Evolutionary conservation across 2,329 filamentous ascomycete genomes (phyloP).

Genomic region (Aspergillus ochraceoroseus): DNA sequence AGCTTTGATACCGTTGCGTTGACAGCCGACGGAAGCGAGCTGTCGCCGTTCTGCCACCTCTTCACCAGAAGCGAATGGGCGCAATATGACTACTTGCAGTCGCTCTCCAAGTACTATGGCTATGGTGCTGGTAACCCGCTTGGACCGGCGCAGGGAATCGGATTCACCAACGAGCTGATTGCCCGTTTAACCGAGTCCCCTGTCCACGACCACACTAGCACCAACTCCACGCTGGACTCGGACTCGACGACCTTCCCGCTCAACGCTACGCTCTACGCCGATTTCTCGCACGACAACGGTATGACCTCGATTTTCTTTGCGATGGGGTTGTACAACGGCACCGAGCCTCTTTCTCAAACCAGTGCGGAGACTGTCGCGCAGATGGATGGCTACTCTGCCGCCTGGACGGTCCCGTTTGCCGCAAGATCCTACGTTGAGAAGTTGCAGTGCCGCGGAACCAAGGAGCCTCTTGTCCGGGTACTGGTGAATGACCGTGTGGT

Average conservation of each 20-base stretch:
- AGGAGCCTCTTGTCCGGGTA: constrained; percentile 69
- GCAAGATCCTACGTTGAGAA: constrained; percentile 82
- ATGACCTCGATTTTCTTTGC: constrained; percentile 73
- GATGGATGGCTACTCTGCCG: constrained; percentile 65
- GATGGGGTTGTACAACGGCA: constrained; percentile 70
- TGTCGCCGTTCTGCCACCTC: constrained; percentile 69
- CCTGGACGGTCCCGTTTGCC: constrained; percentile 78
- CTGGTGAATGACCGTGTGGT: constrained; percentile 81
- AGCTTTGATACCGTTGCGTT: constrained; percentile 72
- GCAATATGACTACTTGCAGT: constrained; percentile 74
- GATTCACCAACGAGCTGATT: constrained; percentile 82
- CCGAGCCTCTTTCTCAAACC: constrained; percentile 50
- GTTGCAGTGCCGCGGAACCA: constrained; percentile 57
- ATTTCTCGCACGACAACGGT: constrained; percentile 89
- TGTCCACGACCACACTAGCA: constrained; percentile 68
- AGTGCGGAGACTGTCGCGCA: constrained; percentile 48
- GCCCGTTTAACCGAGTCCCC: constrained; percentile 66
- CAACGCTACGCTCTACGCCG: constrained; percentile 65
- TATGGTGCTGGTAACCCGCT: constrained; percentile 71
- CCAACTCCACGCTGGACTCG: constrained; percentile 70
- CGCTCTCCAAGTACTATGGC: constrained; percentile 78
- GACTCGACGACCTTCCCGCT: constrained; percentile 68
- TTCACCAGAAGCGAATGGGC: constrained; percentile 71
- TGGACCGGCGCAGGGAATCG: constrained; percentile 78
- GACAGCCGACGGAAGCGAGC: constrained; percentile 45